Evolutionary conservation across 2,329 filamentous ascomycete genomes (phyloP), one percentile per base, ranked within the genome.

Genomic region (Curvularia sp.): DNA sequence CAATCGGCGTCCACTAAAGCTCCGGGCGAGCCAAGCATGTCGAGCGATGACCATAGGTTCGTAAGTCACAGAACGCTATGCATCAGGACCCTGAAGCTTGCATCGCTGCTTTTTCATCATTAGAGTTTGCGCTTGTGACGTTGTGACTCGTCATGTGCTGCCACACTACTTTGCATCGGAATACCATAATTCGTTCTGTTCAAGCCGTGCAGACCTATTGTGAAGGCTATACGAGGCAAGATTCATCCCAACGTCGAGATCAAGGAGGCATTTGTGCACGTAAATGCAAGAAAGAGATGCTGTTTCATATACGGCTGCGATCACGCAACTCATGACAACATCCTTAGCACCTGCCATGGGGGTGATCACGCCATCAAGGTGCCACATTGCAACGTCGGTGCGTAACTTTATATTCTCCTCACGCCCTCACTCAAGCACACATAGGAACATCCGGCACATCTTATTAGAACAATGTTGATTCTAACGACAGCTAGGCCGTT

Each of bases 351-450:
- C 33, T 2, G 26, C 41, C 22, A 15, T 58, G 18, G 39, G 33
- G 15, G 22, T 30, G 42, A 57, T 65, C 61, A 64, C 61, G 53
- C 63, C 67, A 69, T 67, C 66, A 66, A 26, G 58, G 63, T 68
- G 39, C 58, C 28, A 48, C 31, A 58, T 49, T 31, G 33, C 55
- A 26, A 49, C 44, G 44, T 30, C 33, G 6, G 15, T 28, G 15
- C 35, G 30, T 3, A n/a, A 20, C 22, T 39, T 50, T 30, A 50
- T 24, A 42, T 15, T 5, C 1, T 15, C 3, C 10, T 38, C 31
- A n/a, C 22, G 15, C 28, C 38, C 26, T 43, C 39, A 53, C 41
- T 20, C 20, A 38, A 35, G 24, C 18, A 28, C 24, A 53, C 43
- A n/a, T n/a, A 4, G 4, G 4, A 30, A 46, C n/a, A n/a, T 41